Conservation (phyloP, 2,329 filamentous ascomycete genomes). For the Penicillium rolfsii region DNA sequence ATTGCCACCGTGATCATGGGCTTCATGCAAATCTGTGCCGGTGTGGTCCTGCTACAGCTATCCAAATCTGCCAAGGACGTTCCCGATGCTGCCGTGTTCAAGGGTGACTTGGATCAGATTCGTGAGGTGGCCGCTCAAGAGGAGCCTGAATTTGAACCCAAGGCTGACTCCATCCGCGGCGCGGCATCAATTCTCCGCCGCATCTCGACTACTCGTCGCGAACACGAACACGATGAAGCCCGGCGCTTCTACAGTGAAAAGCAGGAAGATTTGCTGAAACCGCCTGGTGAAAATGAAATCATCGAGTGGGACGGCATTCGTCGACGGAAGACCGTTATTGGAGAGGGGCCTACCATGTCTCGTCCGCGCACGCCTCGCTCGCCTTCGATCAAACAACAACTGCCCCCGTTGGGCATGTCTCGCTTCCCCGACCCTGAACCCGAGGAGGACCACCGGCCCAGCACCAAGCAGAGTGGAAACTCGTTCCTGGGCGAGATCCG, state of each 20-base stretch:
- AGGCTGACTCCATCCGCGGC: slow-evolving; percentile 93
- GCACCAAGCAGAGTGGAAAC: slow-evolving; percentile 35
- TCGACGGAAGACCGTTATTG: slow-evolving; percentile 65
- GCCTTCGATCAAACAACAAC: slow-evolving; percentile 54
- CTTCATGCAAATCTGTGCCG: slow-evolving; percentile 90
- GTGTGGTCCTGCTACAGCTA: slow-evolving; percentile 90
- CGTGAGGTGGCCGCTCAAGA: slow-evolving; percentile 93
- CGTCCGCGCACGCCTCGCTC: slow-evolving; percentile 43
- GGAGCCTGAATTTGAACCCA: slow-evolving; percentile 93
- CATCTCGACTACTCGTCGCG: slow-evolving; percentile 73
- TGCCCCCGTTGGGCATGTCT: slow-evolving; percentile 86
- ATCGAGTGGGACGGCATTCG: slow-evolving; percentile 93
- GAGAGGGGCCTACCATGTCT: slow-evolving; percentile 49
- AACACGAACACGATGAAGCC: slow-evolving; percentile 78
- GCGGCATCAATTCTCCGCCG: slow-evolving; percentile 84
- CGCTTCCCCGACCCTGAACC: slow-evolving; percentile 72
- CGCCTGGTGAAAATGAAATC: slow-evolving; percentile 76
- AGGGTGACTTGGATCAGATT: slow-evolving; percentile 90
- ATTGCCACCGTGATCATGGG: slow-evolving; percentile 91
- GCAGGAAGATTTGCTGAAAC: slow-evolving; percentile 68
- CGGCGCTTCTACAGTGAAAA: slow-evolving; percentile 79
- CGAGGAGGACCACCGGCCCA: slow-evolving; percentile 45
- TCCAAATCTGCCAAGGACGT: slow-evolving; percentile 98
- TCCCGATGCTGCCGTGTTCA: slow-evolving; percentile 88
- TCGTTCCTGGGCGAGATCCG: slow-evolving; percentile 46